Conservation (phyloP, 495 filamentous ascomycete genomes). For the Podospora tetraspora region DNA sequence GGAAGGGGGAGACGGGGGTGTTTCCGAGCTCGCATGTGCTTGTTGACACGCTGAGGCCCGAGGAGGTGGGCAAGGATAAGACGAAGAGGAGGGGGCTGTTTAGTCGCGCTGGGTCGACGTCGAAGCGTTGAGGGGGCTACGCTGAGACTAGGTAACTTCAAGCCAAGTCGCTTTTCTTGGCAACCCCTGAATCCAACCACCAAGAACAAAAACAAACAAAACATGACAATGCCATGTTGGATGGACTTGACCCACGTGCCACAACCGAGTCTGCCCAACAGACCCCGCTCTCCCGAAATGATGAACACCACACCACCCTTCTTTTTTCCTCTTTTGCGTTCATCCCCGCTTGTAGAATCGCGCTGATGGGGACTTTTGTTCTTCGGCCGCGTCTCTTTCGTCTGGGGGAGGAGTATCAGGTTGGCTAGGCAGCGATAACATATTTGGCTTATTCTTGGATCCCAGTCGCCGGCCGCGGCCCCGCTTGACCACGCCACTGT, state of each 20-base stretch:
- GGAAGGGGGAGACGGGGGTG: conserved; percentile 39
- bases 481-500: too few relatives aligned
- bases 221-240: background rate
- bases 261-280: background rate
- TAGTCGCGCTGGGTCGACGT: background rate
- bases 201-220: background rate
- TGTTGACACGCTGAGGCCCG: background rate
- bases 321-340: too few relatives aligned
- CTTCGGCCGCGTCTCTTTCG: too few relatives aligned
- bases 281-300: too few relatives aligned
- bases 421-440: too few relatives aligned
- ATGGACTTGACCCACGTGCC: background rate
- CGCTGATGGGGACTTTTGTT: background rate
- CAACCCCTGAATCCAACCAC: background rate
- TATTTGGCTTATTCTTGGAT: too few relatives aligned
- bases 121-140: background rate
- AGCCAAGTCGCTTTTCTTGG: background rate
- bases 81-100: conserved; percentile 1
- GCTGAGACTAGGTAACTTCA: background rate
- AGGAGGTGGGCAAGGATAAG: background rate
- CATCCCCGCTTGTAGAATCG: too few relatives aligned
- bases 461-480: too few relatives aligned
- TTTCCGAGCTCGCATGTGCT: conserved; percentile 28
- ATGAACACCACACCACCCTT: background rate
- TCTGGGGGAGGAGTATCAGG: too few relatives aligned